These are phyloP conservation scores for Colletotrichum liaoningense DNA, from an alignment of 2,329 filamentous ascomycete species.

Conservation along the genomic window DNA sequence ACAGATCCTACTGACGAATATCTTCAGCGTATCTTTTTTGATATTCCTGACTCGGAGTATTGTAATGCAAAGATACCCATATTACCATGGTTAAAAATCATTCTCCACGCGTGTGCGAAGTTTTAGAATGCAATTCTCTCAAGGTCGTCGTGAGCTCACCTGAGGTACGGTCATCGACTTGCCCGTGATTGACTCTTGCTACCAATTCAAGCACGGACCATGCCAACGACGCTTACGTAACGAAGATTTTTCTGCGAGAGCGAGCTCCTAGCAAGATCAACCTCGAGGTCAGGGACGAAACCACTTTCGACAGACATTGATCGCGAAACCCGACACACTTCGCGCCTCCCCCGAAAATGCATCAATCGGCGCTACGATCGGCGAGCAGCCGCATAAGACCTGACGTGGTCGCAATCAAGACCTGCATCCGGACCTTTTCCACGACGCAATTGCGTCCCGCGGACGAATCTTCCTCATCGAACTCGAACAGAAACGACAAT, in stretches of 20 bases:
- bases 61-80: conserved; percentile 12
- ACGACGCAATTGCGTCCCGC: conserved; percentile 49
- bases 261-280: conserved; percentile 7
- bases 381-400: conserved; percentile 47
- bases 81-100: background rate
- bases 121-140: background rate
- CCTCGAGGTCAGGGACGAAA: background rate
- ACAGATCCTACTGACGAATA: conserved; percentile 1
- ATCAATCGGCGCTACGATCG: conserved; percentile 52
- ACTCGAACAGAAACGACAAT: conserved; percentile 19
- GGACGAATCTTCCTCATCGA: conserved; percentile 38
- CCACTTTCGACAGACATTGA: conserved; percentile 12
- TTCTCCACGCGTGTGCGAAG: background rate
- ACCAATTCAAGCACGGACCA: background rate
- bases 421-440: conserved; percentile 51
- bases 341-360: conserved; percentile 44
- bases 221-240: conserved; percentile 16
- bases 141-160: background rate
- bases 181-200: background rate
- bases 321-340: conserved; percentile 2
- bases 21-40: background rate
- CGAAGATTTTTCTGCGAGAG: conserved; percentile 23
- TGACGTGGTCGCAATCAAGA: conserved; percentile 45
- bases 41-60: background rate
- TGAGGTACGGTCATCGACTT: background rate